Evolutionary conservation across 495 filamentous ascomycete species (phyloP).

Genomic region (Sordaria brevicollis): DNA sequence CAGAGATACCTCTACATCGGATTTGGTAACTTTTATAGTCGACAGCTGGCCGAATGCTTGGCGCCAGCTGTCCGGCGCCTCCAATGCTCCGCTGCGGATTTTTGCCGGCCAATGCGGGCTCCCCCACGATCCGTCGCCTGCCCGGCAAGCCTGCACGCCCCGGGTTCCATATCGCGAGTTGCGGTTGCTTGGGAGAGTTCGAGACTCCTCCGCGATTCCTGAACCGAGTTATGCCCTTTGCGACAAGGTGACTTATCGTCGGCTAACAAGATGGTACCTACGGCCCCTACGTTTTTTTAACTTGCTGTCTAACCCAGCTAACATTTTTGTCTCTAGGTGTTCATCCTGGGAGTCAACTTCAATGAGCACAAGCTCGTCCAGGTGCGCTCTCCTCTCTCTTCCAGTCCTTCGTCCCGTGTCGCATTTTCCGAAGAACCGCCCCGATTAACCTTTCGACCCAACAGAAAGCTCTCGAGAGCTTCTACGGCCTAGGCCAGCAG

Average conservation of each 20-base stretch:
- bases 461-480: constrained; percentile 73
- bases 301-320: neutral
- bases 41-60: neutral
- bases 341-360: constrained; percentile 81
- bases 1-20: neutral
- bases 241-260: constrained; percentile 8
- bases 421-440: neutral
- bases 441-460: neutral
- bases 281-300: neutral
- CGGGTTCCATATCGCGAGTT: neutral
- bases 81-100: neutral
- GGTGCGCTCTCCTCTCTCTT: constrained; percentile 41
- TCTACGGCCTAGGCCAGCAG: constrained; percentile 80
- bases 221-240: constrained; percentile 7
- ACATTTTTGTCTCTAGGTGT: constrained; percentile 44
- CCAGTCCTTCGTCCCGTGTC: neutral
- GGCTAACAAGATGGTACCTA: constrained; percentile 21
- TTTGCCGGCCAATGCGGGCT: neutral
- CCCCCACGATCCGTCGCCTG: neutral
- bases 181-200: neutral
- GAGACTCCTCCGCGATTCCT: constrained; percentile 1
- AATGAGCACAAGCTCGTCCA: constrained; percentile 69
- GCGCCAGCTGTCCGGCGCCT: neutral
- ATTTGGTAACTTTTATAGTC: neutral
- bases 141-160: neutral